These are phyloP conservation scores for Mortierella sp. DNA, from an alignment of 371 early-diverging fungal species.

Conservation along the genomic window DNA sequence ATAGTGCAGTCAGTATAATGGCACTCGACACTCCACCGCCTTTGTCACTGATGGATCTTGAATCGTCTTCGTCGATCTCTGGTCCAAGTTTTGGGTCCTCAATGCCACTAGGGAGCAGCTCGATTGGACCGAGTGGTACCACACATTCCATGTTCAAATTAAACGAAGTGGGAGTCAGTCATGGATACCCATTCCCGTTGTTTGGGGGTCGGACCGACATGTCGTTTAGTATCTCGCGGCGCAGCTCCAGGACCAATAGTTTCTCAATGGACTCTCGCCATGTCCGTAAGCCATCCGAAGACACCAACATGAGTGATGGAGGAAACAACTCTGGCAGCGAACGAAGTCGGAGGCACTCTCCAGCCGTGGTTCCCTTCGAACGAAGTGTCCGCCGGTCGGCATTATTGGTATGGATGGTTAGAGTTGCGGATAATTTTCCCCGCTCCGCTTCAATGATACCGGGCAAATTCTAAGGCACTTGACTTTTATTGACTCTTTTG, in stretches of 20 bases:
- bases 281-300: conserved; percentile 44
- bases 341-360: conserved; percentile 46
- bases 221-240: conserved; percentile 20
- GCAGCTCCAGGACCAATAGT: conserved; percentile 51
- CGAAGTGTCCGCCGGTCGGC: conserved; percentile 49
- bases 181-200: conserved; percentile 37
- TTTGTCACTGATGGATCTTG: conserved; percentile 46
- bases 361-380: conserved; percentile 41
- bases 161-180: conserved; percentile 13
- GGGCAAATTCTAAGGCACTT: background rate
- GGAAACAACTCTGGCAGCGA: conserved; percentile 51
- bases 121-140: conserved; percentile 9
- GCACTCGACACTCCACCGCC: conserved; percentile 53
- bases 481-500: no score
- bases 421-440: background rate
- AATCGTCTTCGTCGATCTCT: conserved; percentile 30
- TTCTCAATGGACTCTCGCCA: conserved; percentile 52
- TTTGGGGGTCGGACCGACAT: conserved; percentile 38
- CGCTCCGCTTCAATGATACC: background rate
- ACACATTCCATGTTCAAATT: conserved; percentile 1
- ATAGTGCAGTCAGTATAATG: conserved; percentile 49
- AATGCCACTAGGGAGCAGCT: conserved; percentile 7
- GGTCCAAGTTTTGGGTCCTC: conserved; percentile 33
- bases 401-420: conserved; percentile 22
- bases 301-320: conserved; percentile 50